Base-by-base conservation (phyloP, 805 yeast genomes). In the Sugiyamaella floridensis region DNA sequence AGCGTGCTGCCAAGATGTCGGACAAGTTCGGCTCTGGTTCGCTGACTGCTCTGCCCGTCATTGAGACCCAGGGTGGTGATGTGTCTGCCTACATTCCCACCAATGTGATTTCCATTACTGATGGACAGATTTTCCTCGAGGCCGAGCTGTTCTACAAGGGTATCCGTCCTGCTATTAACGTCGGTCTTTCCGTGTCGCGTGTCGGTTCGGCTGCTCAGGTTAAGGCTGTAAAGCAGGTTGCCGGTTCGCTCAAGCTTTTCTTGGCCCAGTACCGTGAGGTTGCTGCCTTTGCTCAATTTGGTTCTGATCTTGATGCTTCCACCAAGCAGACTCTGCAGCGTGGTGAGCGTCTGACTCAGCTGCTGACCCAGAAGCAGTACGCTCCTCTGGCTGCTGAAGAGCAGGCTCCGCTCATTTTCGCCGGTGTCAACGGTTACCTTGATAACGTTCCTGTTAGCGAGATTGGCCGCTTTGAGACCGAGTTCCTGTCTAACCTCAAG, bases 231-330 rank as follows among this genome's bases (percentile, higher is more conserved):
- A 93, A 93, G 81, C 98, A 93, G 83, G 98, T 93, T 78, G 99
- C 99, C 67, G 99, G 99, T 86, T 93, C 99, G 67, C 86, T 93
- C 80, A 93, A 93, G 79, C 88, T 93, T 77, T 93, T 89, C 97
- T 87, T 93, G 83, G 99, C 99, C 70, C 99, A 93, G 83, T 93
- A 93, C 87, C 90, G 99, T 89, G 99, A 93, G 85, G 99, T 93
- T 69, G 99, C 99, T 74, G 99, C 99, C 70, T 93, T 93, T 77
- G 99, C 99, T 70, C 99, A 93, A 83, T 93, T 93, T 83, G 99
- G 99, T 85, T 93, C 99, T 67, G 99, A 93, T 79, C 84, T 93
- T 76, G 99, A 93, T 78, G 98, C 99, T 67, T 89, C 97, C 58
- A 93, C 99, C 77, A 93, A 92, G 82, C 97, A 89, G 81, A 93